phyloP scores from a whole-genome alignment of 441 rosid species.

The Hura crepitans region DNA sequence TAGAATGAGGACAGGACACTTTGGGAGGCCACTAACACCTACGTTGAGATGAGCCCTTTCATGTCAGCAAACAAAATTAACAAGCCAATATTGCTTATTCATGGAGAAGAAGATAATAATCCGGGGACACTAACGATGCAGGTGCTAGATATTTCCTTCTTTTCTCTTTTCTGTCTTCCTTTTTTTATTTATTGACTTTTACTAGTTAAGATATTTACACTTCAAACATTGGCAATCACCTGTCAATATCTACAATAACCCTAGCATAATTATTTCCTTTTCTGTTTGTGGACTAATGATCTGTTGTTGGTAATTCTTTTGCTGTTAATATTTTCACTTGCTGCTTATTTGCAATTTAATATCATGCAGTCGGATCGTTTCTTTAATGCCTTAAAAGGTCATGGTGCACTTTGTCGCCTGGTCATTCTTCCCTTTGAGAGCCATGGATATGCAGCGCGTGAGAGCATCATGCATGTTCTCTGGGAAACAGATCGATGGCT shows the following conservation, averaged over 20 bases:
- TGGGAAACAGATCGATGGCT: constrained; percentile 99
- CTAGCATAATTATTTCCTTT: not conserved
- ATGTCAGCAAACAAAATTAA: constrained; percentile 90
- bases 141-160: constrained; percentile 30
- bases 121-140: constrained; percentile 96
- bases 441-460: constrained; percentile 86
- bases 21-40: constrained; percentile 82
- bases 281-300: not conserved
- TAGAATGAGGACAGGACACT: constrained; percentile 96
- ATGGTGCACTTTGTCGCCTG: constrained; percentile 82
- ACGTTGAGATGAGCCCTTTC: constrained; percentile 96
- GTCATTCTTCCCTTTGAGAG: constrained; percentile 89
- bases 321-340: constrained; percentile 13
- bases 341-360: constrained; percentile 20
- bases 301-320: constrained; percentile 11
- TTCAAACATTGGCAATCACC: not conserved
- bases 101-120: constrained; percentile 97
- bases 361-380: constrained; percentile 81
- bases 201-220: not conserved
- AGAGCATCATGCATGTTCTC: constrained; percentile 94
- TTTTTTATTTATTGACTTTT: not conserved
- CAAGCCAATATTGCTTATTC: constrained; percentile 90
- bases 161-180: not conserved
- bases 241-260: not conserved
- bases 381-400: constrained; percentile 92